Conservation (phyloP, 768 basidiomycete species). For the Megacollybia marginata region DNA sequence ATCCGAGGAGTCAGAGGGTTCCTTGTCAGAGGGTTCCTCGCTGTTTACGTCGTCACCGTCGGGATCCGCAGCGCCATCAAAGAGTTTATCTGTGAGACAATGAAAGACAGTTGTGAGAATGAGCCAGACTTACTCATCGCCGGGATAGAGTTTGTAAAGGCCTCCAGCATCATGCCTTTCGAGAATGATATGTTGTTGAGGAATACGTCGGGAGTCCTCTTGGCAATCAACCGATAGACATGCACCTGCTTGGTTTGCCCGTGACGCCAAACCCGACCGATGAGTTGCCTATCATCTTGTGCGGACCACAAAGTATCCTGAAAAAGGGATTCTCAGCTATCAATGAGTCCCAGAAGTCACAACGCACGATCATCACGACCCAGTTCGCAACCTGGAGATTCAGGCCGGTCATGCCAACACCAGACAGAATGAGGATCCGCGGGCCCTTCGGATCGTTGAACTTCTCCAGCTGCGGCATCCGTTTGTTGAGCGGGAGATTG, state of each 20-base stretch:
- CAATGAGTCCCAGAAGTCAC: not conserved
- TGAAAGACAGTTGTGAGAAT: no score
- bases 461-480: not conserved
- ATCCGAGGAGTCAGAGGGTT: no score
- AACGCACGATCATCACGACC: not conserved
- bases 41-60: no score
- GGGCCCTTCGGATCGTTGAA: not conserved
- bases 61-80: no score
- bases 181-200: slow-evolving; percentile 18
- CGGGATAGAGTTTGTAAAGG: no score
- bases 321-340: not conserved
- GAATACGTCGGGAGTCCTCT: slow-evolving; percentile 9
- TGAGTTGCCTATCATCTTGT: slow-evolving; percentile 14
- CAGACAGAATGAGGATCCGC: not conserved
- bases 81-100: no score
- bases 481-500: not conserved
- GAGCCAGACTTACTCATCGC: no score
- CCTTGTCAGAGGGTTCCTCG: no score
- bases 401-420: not conserved
- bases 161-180: no score
- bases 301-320: slow-evolving; percentile 17
- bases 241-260: slow-evolving; percentile 11
- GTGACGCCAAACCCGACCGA: slow-evolving; percentile 6
- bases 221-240: slow-evolving; percentile 9
- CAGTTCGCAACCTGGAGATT: not conserved